Evolutionary conservation across 441 rosid genomes (phyloP), one percentile per base, ranked within the genome.

Genomic region (Isatis lusitanica): DNA sequence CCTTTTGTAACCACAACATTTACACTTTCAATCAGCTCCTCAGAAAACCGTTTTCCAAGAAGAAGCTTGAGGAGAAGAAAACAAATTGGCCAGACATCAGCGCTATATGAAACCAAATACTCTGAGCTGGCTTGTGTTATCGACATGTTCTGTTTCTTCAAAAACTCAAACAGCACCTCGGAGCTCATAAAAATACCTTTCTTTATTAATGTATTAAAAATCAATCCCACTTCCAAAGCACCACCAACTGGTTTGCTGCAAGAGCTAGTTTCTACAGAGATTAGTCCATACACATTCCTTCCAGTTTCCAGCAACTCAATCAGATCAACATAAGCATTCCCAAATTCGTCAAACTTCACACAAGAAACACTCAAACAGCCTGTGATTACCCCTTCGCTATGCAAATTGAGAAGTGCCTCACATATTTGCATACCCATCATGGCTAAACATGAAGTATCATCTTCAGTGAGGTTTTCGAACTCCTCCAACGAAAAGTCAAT

Each of bases 41-140:
- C 76, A 28, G 66, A 62, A 67, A 89, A 87, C 47, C 53, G 66
- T 33, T 81, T 77, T 24, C 96, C 96, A 62, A 83, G 40, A 70
- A 87, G 83, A 74, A 88, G 76, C 76, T 82, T 61, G 71, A 89
- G 76, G 71, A 92, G 77, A 81, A 86, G 63, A 75, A 86, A 87
- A 71, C 87, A 86, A 73, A 92, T 71, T 60, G 89, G 63, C 98
- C 96, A 94, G 65, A 88, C 88, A 80, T 94, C 97, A 9, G 93
- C 83, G 53, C 80, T 63, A 79, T 35, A 73, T 4, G 80, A 80
- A 68, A 79, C 79, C 2, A 80, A 7, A 81, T 62, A 60, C 17
- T 55, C 56, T 43, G 53, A 68, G 78, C 64, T 68, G 50, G 79
- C 33, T 66, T 42, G n/a, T 69, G 76, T 83, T 17, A 59, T 31